phyloP scores from a whole-genome alignment of 495 filamentous ascomycete species.

The Tuber indicum region DNA sequence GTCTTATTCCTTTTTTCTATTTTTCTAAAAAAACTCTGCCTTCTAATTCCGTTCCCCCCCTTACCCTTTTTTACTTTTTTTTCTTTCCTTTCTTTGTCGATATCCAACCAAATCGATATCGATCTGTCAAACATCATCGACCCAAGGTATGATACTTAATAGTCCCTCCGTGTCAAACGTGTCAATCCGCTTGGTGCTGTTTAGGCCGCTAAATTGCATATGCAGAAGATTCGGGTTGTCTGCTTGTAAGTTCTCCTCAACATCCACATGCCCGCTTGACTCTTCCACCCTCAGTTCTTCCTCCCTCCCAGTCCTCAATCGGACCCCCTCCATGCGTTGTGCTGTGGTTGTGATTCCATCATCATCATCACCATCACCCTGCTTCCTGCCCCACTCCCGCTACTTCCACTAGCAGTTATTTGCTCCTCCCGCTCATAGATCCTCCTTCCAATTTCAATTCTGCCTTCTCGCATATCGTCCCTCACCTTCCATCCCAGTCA shows the following conservation, averaged over 20 bases:
- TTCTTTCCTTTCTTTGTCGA: background rate
- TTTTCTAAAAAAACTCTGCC: constrained; percentile 15
- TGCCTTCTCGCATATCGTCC: constrained; percentile 12
- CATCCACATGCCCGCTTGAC: constrained; percentile 10
- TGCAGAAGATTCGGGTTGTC: background rate
- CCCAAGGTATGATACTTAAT: constrained; percentile 24
- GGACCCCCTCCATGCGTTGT: constrained; percentile 35
- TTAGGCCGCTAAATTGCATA: constrained; percentile 31
- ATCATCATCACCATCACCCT: constrained; percentile 22
- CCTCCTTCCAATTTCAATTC: constrained; percentile 17
- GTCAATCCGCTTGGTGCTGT: constrained; percentile 36
- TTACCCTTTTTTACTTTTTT: background rate
- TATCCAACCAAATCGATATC: constrained; percentile 26
- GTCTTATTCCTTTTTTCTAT: constrained; percentile 14
- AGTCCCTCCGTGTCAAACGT: constrained; percentile 33
- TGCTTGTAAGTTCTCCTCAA: constrained; percentile 9
- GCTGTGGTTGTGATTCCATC: constrained; percentile 34
- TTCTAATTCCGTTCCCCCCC: background rate
- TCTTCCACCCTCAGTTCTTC: background rate
- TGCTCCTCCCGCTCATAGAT: constrained; percentile 24
- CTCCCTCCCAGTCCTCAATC: constrained; percentile 17
- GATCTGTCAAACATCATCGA: constrained; percentile 38
- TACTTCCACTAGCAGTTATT: background rate
- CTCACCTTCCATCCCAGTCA: background rate
- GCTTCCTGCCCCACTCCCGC: constrained; percentile 31